Evolutionary conservation across 805 yeast species (phyloP).

Genomic region (Candida vartiovaarae): DNA sequence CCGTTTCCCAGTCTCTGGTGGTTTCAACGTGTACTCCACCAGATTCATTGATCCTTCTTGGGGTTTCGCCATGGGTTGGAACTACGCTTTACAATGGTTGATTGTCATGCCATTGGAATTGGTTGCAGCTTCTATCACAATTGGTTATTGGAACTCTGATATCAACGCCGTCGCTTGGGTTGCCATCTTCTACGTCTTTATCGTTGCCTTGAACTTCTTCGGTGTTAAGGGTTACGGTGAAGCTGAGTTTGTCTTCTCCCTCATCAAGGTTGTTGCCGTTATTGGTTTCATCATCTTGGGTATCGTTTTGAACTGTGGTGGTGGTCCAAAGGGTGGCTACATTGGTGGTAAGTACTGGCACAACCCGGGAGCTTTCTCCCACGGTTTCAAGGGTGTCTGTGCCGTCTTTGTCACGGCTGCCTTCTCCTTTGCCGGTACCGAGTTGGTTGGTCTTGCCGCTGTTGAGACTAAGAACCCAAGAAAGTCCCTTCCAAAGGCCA

Average conservation of each 20-base stretch:
- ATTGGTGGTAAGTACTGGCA: conserved; percentile 40
- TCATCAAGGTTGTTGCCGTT: conserved; percentile 61
- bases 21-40: conserved; percentile 51
- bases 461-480: conserved; percentile 42
- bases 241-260: conserved; percentile 53
- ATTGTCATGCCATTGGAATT: conserved; percentile 43
- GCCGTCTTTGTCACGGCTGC: conserved; percentile 58
- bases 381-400: conserved; percentile 43
- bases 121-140: conserved; percentile 48
- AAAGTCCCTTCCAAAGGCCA: conserved; percentile 40
- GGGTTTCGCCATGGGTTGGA: conserved; percentile 58
- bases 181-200: conserved; percentile 39
- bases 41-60: conserved; percentile 51
- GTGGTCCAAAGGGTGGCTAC: conserved; percentile 43
- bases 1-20: conserved; percentile 63
- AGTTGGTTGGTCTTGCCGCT: conserved; percentile 45
- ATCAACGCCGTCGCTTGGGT: conserved; percentile 42
- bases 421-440: conserved; percentile 67
- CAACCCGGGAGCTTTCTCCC: conserved; percentile 59
- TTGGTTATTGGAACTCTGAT: conserved; percentile 42
- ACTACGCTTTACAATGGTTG: conserved; percentile 46
- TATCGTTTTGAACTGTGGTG: conserved; percentile 53
- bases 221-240: conserved; percentile 50
- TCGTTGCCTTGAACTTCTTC: conserved; percentile 40
- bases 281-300: conserved; percentile 53